These are phyloP conservation scores for Cladosporium sp. DNA, from an alignment of 2,329 filamentous ascomycete genomes.

Conservation along the genomic window DNA sequence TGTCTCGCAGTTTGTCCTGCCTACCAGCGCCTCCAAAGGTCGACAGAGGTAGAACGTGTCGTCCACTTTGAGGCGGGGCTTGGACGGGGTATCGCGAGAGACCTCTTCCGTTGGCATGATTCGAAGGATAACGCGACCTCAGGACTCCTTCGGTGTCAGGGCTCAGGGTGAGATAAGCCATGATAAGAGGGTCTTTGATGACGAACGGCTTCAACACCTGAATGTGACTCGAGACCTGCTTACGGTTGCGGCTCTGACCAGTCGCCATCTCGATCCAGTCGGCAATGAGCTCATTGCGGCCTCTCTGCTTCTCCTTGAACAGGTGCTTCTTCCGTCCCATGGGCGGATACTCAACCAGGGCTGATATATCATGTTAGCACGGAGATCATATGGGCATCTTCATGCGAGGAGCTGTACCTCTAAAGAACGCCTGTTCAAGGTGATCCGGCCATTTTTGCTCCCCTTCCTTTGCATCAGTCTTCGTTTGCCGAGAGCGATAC, in stretches of 20 bases:
- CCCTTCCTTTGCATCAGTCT: slow-evolving; percentile 27
- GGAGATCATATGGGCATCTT: not conserved
- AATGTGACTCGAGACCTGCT: slow-evolving; percentile 62
- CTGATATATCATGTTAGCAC: slow-evolving; percentile 20
- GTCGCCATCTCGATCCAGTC: slow-evolving; percentile 55
- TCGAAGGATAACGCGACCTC: slow-evolving; percentile 4
- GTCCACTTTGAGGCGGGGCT: slow-evolving; percentile 10
- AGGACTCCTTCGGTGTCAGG: slow-evolving; percentile 13
- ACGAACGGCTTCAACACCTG: slow-evolving; percentile 58
- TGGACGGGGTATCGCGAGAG: slow-evolving; percentile 21
- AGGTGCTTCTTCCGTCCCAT: slow-evolving; percentile 53
- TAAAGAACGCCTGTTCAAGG: slow-evolving; percentile 46
- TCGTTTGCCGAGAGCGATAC: slow-evolving; percentile 41
- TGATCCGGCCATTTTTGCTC: slow-evolving; percentile 46
- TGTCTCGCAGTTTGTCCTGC: not conserved
- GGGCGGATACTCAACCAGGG: slow-evolving; percentile 52
- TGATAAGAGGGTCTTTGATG: slow-evolving; percentile 47
- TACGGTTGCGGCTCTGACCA: slow-evolving; percentile 49
- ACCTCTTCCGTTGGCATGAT: slow-evolving; percentile 17
- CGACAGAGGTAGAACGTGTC: slow-evolving; percentile 3
- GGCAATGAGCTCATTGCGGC: slow-evolving; percentile 60
- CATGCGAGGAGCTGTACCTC: slow-evolving; percentile 32
- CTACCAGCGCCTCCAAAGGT: not conserved
- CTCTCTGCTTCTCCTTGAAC: slow-evolving; percentile 49
- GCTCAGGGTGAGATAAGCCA: slow-evolving; percentile 37